Base-by-base conservation (phyloP, 768 basidiomycete species). In the Trametes maxima region DNA sequence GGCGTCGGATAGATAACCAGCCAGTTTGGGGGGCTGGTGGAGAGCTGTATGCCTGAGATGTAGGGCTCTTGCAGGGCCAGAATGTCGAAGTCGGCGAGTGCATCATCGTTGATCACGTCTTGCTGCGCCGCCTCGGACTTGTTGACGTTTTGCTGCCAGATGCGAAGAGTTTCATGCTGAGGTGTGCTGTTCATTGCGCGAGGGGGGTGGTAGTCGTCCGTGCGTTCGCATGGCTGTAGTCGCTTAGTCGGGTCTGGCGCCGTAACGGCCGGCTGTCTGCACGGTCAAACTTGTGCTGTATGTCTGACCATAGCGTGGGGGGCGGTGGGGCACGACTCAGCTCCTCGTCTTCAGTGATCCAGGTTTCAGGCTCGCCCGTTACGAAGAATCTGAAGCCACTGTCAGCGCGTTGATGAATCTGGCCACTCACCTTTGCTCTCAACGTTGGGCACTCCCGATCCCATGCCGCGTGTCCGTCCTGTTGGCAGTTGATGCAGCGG, bases 31-130 rank as follows among this genome's bases (percentile, higher is more conserved):
- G 52, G 62, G 3, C 64, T 60, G 0, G 55, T 50, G 0, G 72
- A 69, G 16, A 68, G 56, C 0, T 57, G 36, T 1, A 68, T 42
- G 25, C 39, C 46, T 60, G 74, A 70, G 3, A 75, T 59, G 59
- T 73, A 69, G 3, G 77, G 79, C 70, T 80, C 79, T 64, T 81
- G 79, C 17, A 80, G 10, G 0, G 69, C 60, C 0, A 78, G 28
- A 0, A 81, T 67, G 62, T 80, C 74, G 43, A 60, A 74, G 8
- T 73, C 22, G 1, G 40, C 14, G 0, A 60, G 49, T 2, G 3
- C 17, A 3, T 48, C 13, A 12, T 45, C 37, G 46, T 70, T 65
- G 0, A 75, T 44, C 0, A 73, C 13, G 7, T 62, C 63, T 5
- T 47, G 50, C 39, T 72, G 71, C 0, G 71, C 63, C 0, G 16